phyloP scores from a whole-genome alignment of 2,329 filamentous ascomycete genomes.

The Tolypocladium cylindrosporum region DNA sequence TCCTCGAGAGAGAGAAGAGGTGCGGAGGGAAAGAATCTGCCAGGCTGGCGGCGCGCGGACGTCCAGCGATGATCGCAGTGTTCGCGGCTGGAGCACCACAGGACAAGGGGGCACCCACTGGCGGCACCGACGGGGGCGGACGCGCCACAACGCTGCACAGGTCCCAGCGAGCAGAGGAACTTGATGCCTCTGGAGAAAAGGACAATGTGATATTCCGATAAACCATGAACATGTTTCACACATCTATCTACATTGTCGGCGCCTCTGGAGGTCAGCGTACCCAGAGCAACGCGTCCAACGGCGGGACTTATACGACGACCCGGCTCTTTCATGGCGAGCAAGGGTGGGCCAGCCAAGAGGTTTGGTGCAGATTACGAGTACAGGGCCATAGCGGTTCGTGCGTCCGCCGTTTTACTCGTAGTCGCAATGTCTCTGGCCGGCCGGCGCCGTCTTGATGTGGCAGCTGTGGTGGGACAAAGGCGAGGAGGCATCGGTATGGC shows the following conservation, averaged over 20 bases:
- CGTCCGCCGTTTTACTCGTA: not conserved
- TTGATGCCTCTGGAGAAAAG: not conserved
- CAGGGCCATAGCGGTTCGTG: not conserved
- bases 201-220: not conserved
- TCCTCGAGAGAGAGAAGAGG: constrained; percentile 9
- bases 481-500: no score
- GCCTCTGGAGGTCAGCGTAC: not conserved
- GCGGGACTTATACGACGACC: not conserved
- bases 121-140: not conserved
- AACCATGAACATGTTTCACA: not conserved
- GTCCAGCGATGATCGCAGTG: not conserved
- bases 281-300: not conserved
- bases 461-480: not conserved
- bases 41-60: not conserved
- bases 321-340: not conserved
- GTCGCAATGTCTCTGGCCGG: not conserved
- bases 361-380: not conserved
- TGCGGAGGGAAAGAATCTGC: constrained; percentile 4
- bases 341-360: constrained; percentile 1
- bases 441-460: not conserved
- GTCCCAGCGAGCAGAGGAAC: not conserved
- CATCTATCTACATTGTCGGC: not conserved
- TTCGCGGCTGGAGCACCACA: not conserved
- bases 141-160: not conserved
- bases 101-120: not conserved